Evolutionary conservation across 176 grass and related monocot species (phyloP).

Genomic region (maize (Zea mays)): DNA sequence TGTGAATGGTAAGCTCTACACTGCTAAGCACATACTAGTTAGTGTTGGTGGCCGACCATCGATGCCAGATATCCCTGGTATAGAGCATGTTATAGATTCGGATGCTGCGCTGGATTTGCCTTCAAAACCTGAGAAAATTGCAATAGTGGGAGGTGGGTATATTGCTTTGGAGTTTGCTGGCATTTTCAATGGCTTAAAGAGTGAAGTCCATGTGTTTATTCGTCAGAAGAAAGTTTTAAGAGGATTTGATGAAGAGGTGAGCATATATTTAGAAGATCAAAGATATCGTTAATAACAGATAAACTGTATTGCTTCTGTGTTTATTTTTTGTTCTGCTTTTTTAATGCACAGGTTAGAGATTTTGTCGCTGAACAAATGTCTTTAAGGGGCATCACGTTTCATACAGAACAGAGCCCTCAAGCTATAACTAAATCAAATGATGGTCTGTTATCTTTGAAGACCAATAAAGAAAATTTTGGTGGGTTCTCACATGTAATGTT

Average conservation of each 20-base stretch:
- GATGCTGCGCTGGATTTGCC: conserved; percentile 81
- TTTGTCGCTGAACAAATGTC: conserved; percentile 77
- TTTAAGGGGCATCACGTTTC: conserved; percentile 69
- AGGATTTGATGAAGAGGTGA: conserved; percentile 85
- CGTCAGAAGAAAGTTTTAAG: conserved; percentile 76
- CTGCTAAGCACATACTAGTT: conserved; percentile 79
- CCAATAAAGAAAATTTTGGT: conserved; percentile 67
- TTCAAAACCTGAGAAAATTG: conserved; percentile 69
- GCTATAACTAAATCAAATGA: conserved; percentile 61
- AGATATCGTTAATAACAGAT: background rate
- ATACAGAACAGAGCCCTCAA: conserved; percentile 64
- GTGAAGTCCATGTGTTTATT: conserved; percentile 88
- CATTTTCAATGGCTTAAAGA: conserved; percentile 80
- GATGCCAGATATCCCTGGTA: conserved; percentile 75
- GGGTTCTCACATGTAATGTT: conserved; percentile 90
- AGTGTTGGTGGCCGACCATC: conserved; percentile 64
- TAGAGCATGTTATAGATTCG: conserved; percentile 72
- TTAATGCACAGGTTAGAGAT: conserved; percentile 55
- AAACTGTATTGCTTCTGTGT: conserved; percentile 19
- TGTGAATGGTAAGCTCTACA: conserved; percentile 73
- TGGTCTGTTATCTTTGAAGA: conserved; percentile 64
- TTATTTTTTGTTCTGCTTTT: conserved; percentile 4
- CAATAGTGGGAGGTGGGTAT: conserved; percentile 85
- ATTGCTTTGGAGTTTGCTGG: conserved; percentile 88
- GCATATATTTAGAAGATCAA: background rate